Conservation (phyloP, 345 rosid genomes). For the Brassica nigra region DNA sequence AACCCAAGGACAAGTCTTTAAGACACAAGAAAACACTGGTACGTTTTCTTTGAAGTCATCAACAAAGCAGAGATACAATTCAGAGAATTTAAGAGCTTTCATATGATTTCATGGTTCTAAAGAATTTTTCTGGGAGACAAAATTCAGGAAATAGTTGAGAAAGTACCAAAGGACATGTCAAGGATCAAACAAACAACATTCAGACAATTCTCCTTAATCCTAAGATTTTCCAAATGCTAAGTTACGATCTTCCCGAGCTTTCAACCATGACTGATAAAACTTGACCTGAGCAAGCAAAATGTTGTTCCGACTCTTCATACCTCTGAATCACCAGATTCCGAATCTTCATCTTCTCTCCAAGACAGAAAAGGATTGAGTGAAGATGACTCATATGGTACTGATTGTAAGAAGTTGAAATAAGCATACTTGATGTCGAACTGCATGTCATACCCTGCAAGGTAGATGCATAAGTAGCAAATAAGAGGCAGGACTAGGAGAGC, state of each 20-base stretch:
- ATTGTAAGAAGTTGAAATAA: constrained; percentile 80
- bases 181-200: not conserved
- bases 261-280: constrained; percentile 1
- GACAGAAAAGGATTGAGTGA: constrained; percentile 22
- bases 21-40: not conserved
- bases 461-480: constrained; percentile 1
- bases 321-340: constrained; percentile 22
- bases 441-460: constrained; percentile 85
- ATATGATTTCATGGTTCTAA: constrained; percentile 1
- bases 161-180: constrained; percentile 4
- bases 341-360: constrained; percentile 33
- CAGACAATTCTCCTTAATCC: constrained; percentile 3
- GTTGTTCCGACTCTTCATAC: constrained; percentile 27
- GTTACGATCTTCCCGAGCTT: not conserved
- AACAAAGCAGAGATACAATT: not conserved
- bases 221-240: not conserved
- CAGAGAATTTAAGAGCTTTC: constrained; percentile 2
- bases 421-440: constrained; percentile 88
- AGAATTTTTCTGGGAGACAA: not conserved
- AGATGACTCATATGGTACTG: constrained; percentile 45
- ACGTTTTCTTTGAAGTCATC: not conserved
- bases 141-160: constrained; percentile 18
- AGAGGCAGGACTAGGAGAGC: not conserved
- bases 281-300: constrained; percentile 3
- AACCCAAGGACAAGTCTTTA: not conserved